phyloP scores from a whole-genome alignment of 192 early-diverging fungal genomes.

The Podila horticola region DNA sequence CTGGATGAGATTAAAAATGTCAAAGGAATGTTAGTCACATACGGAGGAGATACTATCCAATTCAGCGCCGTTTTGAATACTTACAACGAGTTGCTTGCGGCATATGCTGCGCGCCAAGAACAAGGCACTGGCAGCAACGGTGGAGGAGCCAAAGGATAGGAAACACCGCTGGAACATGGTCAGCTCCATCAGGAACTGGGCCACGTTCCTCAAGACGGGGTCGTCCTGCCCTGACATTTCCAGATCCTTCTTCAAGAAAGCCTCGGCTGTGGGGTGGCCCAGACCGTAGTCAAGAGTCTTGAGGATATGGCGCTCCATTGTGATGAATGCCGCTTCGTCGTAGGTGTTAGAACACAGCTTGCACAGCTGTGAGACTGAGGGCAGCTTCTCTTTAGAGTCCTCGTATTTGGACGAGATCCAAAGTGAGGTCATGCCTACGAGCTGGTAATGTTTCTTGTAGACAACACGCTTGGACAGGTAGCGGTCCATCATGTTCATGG shows the following conservation, averaged over 20 bases:
- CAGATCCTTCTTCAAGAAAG: slow-evolving; percentile 50
- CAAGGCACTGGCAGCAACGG: slow-evolving; percentile 48
- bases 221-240: slow-evolving; percentile 40
- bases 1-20: neutral
- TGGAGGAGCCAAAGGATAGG: slow-evolving; percentile 52
- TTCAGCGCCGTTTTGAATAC: neutral
- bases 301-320: slow-evolving; percentile 55
- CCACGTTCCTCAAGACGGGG: slow-evolving; percentile 29
- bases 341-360: slow-evolving; percentile 51
- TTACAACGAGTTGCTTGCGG: slow-evolving; percentile 29
- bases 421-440: slow-evolving; percentile 53
- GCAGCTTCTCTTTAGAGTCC: slow-evolving; percentile 48
- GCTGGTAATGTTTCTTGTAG: slow-evolving; percentile 49
- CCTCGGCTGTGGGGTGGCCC: slow-evolving; percentile 51
- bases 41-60: no score
- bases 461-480: slow-evolving; percentile 55
- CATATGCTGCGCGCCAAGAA: slow-evolving; percentile 51
- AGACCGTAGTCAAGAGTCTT: slow-evolving; percentile 51
- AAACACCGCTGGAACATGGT: slow-evolving; percentile 53
- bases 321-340: slow-evolving; percentile 49
- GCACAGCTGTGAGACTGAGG: slow-evolving; percentile 50
- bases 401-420: slow-evolving; percentile 55
- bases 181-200: slow-evolving; percentile 53
- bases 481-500: slow-evolving; percentile 60
- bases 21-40: neutral